Conservation (phyloP, 805 yeast genomes). For the Helenozyma baotianmanensis region DNA sequence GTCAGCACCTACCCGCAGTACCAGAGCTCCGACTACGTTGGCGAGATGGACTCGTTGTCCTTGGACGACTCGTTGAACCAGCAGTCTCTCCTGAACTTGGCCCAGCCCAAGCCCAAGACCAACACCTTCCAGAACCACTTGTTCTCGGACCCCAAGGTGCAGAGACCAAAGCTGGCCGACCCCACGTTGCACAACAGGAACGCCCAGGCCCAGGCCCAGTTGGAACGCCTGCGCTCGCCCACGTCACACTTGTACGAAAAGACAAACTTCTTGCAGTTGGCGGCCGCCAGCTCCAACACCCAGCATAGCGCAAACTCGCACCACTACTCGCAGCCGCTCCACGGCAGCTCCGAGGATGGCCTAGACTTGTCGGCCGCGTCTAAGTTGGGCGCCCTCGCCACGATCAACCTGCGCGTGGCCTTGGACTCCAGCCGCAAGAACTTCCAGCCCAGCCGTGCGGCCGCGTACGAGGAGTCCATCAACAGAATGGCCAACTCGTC, state of each 20-base stretch:
- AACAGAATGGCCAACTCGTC: slow-evolving; percentile 33
- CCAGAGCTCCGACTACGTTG: slow-evolving; percentile 6
- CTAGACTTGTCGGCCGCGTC: slow-evolving; percentile 39
- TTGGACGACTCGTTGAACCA: slow-evolving; percentile 5
- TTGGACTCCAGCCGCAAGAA: slow-evolving; percentile 38
- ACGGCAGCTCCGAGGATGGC: slow-evolving; percentile 10
- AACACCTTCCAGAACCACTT: slow-evolving; percentile 14
- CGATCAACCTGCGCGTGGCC: slow-evolving; percentile 55
- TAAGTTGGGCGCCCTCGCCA: slow-evolving; percentile 63
- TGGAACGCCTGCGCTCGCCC: slow-evolving; percentile 36
- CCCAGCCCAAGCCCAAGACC: slow-evolving; percentile 16
- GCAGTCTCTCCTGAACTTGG: slow-evolving; percentile 3
- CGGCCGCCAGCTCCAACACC: slow-evolving; percentile 16
- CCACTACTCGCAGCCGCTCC: slow-evolving; percentile 2
- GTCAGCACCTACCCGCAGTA: slow-evolving; percentile 5
- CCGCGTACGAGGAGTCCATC: slow-evolving; percentile 30
- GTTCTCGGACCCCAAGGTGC: slow-evolving; percentile 15
- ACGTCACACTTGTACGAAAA: slow-evolving; percentile 41
- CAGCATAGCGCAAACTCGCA: slow-evolving; percentile 5
- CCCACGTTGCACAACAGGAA: slow-evolving; percentile 13
- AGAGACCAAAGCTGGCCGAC: slow-evolving; percentile 19
- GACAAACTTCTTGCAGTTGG: slow-evolving; percentile 38
- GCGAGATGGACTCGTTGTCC: slow-evolving; percentile 13
- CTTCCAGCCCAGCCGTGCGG: slow-evolving; percentile 5
- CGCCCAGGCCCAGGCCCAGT: slow-evolving; percentile 5